These are phyloP conservation scores for Clarireedia sp. DNA, from an alignment of 2,329 filamentous ascomycete genomes.

Conservation along the genomic window DNA sequence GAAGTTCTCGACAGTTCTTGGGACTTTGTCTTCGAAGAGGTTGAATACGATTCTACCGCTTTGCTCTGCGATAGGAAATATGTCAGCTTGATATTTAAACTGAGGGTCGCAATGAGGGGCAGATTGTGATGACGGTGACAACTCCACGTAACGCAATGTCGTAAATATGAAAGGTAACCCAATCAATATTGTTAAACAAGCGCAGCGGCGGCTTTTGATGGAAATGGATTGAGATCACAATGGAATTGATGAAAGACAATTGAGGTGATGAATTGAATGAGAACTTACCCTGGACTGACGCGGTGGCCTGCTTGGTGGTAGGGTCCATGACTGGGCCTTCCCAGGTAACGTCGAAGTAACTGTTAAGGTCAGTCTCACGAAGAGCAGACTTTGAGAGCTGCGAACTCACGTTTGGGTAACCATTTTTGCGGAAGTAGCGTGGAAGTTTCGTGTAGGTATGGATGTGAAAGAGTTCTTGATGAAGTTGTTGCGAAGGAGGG, in stretches of 20 bases:
- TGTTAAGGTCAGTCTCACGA: conserved; percentile 27
- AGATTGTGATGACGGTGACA: conserved; percentile 14
- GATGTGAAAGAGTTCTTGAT: conserved; percentile 10
- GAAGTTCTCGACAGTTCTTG: conserved; percentile 96
- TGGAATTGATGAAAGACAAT: conserved; percentile 5
- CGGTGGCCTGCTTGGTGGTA: conserved; percentile 45
- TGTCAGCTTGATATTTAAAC: conserved; percentile 20
- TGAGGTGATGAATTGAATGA: conserved; percentile 8
- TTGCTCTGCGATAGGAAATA: conserved; percentile 42
- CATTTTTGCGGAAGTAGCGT: conserved; percentile 28
- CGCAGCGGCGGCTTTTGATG: not conserved
- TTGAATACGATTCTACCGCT: conserved; percentile 79
- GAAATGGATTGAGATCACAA: not conserved
- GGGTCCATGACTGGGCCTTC: conserved; percentile 62
- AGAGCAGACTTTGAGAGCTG: conserved; percentile 37
- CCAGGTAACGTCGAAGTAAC: conserved; percentile 68
- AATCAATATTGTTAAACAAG: not conserved
- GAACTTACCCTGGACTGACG: conserved; percentile 50
- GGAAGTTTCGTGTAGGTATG: conserved; percentile 21
- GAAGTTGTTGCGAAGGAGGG: conserved; percentile 11
- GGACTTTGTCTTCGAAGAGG: conserved; percentile 69
- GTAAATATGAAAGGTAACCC: conserved; percentile 3
- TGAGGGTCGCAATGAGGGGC: conserved; percentile 10
- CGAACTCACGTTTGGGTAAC: conserved; percentile 25
- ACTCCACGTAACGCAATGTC: conserved; percentile 10